A percentile compares a stretch with the other conserved stretches of the same genome.
Conservation (phyloP, 805 yeast species). For the Zygosaccharomyces siamensis region DNA sequence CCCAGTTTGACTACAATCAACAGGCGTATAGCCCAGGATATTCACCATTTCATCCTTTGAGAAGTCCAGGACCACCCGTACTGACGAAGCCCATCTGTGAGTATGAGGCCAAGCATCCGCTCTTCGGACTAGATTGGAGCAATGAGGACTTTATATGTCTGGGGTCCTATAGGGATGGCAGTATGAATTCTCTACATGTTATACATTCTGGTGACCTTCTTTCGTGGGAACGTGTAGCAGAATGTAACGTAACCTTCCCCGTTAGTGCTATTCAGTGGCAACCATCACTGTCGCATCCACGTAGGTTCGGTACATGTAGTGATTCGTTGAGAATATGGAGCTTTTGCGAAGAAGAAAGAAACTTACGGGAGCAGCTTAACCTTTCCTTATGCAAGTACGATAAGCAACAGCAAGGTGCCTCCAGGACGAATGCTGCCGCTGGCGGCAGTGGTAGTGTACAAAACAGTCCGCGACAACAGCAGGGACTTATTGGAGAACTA, state of each 20-base stretch:
- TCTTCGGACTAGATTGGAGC: constrained; percentile 35
- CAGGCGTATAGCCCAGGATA: constrained; percentile 15
- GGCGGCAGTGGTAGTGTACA: not conserved
- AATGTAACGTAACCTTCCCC: constrained; percentile 31
- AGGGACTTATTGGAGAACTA: constrained; percentile 33
- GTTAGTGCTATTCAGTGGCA: constrained; percentile 34
- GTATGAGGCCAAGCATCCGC: constrained; percentile 28
- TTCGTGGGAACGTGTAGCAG: constrained; percentile 63
- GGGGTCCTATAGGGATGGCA: constrained; percentile 70
- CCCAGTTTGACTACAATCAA: constrained; percentile 18
- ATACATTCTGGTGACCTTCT: constrained; percentile 46
- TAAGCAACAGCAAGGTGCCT: constrained; percentile 40
- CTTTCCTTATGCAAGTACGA: constrained; percentile 41
- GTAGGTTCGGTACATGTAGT: constrained; percentile 35
- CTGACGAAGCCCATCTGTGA: constrained; percentile 21
- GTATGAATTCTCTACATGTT: constrained; percentile 59
- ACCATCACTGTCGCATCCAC: constrained; percentile 27
- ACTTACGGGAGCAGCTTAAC: constrained; percentile 39
- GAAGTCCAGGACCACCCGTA: constrained; percentile 12
- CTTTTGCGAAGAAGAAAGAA: constrained; percentile 23
- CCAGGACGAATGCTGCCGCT: constrained; percentile 5
- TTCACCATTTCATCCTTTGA: constrained; percentile 18
- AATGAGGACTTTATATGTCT: constrained; percentile 30
- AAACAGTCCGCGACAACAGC: not conserved
- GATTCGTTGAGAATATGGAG: constrained; percentile 34